Conservation (phyloP, 352 stramenopile genomes). For the Thalassiosira exigua region DNA sequence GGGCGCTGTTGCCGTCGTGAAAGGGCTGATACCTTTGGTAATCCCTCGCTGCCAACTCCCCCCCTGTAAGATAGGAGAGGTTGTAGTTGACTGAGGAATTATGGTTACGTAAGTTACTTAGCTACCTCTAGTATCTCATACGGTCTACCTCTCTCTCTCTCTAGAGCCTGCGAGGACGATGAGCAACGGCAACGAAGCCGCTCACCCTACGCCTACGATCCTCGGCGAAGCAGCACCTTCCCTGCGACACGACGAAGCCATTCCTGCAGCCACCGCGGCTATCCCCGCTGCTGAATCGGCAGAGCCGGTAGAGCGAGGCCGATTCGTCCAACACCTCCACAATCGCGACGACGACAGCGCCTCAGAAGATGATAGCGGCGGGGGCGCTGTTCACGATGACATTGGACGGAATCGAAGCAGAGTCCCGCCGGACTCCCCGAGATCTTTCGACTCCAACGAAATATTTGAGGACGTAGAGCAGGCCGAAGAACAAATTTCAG, state of each 20-base stretch:
- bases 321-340: constrained; percentile 10
- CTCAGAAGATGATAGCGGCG: not conserved
- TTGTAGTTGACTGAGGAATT: no score
- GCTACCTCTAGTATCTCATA: no score
- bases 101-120: no score
- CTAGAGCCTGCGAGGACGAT: no score
- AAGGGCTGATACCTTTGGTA: no score
- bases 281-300: constrained; percentile 31
- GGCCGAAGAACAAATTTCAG: constrained; percentile 19
- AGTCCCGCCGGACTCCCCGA: constrained; percentile 17
- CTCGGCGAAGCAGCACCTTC: not conserved
- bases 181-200: no score
- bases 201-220: no score
- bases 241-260: not conserved
- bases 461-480: constrained; percentile 52
- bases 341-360: constrained; percentile 13
- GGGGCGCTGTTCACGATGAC: no score
- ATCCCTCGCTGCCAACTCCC: no score
- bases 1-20: no score
- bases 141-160: no score
- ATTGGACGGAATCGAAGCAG: not conserved
- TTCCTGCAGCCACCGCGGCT: constrained; percentile 6
- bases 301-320: constrained; percentile 26
- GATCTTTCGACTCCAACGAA: constrained; percentile 35
- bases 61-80: no score